Conservation (phyloP, 345 rosid species). For the Salix udensis region DNA sequence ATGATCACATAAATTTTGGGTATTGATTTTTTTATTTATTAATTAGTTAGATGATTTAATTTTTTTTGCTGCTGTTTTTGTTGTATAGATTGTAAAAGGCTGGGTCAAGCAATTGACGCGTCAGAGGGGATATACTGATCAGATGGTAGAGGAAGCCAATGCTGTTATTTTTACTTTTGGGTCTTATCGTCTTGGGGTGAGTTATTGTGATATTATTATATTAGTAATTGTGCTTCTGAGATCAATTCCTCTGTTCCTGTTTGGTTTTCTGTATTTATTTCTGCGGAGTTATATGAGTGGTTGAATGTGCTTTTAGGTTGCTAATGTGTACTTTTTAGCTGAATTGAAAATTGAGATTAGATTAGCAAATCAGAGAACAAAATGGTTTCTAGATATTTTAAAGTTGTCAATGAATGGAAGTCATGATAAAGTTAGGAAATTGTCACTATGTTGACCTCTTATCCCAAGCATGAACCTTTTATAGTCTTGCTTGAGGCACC, state of each 20-base stretch:
- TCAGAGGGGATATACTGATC: constrained; percentile 46
- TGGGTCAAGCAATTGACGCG: constrained; percentile 31
- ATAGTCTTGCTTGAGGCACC: neutral
- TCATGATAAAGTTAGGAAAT: neutral
- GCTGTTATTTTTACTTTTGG: constrained; percentile 89
- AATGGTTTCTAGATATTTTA: neutral
- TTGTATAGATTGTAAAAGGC: constrained; percentile 23
- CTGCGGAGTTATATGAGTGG: neutral
- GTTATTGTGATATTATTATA: constrained; percentile 14
- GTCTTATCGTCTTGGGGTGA: constrained; percentile 82
- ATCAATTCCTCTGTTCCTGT: too few species aligned
- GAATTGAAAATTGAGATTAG: neutral
- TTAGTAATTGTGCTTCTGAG: neutral
- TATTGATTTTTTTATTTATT: neutral
- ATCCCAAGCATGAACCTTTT: too few species aligned
- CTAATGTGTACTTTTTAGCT: neutral
- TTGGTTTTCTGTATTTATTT: neutral
- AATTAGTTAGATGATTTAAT: neutral
- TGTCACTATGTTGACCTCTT: neutral
- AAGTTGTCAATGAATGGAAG: neutral
- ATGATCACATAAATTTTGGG: neutral
- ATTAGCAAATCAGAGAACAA: neutral
- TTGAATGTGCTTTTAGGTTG: neutral
- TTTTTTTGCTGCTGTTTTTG: neutral
- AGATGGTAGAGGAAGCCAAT: constrained; percentile 89